phyloP scores from a whole-genome alignment of 305 asterid genomes.

The Striga hermonthica region DNA sequence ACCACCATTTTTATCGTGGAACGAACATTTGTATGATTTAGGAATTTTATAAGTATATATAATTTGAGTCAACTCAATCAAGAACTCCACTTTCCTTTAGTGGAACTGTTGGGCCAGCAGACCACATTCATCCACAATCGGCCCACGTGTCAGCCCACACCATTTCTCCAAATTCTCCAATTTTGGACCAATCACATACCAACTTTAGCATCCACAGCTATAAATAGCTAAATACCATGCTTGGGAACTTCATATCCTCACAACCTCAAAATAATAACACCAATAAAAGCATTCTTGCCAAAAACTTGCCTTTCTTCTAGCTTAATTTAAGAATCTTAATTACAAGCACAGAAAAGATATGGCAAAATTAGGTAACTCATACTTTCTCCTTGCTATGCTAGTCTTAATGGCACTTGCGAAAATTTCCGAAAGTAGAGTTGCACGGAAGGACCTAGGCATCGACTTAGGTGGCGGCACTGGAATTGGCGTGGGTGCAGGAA shows the following conservation, averaged over 20 bases:
- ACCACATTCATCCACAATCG: slow-evolving; percentile 1
- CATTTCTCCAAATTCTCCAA: neutral
- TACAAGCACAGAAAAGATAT: neutral
- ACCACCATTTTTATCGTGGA: no score
- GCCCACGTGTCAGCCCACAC: slow-evolving; percentile 24
- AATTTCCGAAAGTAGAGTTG: slow-evolving; percentile 33
- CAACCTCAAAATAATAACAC: slow-evolving; percentile 18
- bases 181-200: slow-evolving; percentile 13
- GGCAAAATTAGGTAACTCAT: slow-evolving; percentile 28
- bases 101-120: slow-evolving; percentile 43
- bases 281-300: slow-evolving; percentile 19
- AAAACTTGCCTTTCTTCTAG: neutral
- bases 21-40: no score
- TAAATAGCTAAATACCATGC: slow-evolving; percentile 36
- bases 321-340: slow-evolving; percentile 8
- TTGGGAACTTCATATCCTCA: slow-evolving; percentile 2
- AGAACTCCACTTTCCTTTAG: slow-evolving; percentile 38
- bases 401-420: slow-evolving; percentile 23
- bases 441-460: slow-evolving; percentile 47
- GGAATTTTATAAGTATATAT: no score
- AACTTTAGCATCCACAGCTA: slow-evolving; percentile 35
- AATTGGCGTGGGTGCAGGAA: slow-evolving; percentile 41
- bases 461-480: slow-evolving; percentile 41
- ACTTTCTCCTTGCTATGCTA: slow-evolving; percentile 30
- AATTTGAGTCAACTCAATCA: slow-evolving; percentile 6